phyloP scores from a whole-genome alignment of 352 stramenopile species.

The Pythium monospermum region DNA sequence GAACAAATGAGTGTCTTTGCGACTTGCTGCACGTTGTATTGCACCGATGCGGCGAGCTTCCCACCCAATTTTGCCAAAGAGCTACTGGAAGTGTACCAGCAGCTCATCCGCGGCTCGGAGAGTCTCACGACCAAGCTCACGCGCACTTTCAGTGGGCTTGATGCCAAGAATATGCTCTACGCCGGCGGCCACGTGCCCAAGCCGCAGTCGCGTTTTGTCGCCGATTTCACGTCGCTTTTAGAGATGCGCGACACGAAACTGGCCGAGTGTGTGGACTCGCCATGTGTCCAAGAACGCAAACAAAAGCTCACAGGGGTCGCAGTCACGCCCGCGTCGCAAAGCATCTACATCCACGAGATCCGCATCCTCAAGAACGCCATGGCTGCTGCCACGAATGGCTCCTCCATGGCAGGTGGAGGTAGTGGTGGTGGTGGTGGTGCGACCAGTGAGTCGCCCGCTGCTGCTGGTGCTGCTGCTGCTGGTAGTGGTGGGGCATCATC shows the following conservation, averaged over 20 bases:
- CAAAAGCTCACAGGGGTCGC: constrained; percentile 76
- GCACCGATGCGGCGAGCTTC: constrained; percentile 55
- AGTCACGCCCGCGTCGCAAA: constrained; percentile 57
- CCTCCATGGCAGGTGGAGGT: too few species aligned
- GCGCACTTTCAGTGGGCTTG: constrained; percentile 64
- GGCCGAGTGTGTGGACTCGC: constrained; percentile 33
- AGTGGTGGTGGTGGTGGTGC: too few species aligned
- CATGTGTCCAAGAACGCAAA: constrained; percentile 56
- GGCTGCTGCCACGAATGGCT: background rate
- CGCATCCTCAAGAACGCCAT: constrained; percentile 33
- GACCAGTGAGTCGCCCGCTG: background rate
- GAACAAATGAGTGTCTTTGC: constrained; percentile 87
- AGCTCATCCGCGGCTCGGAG: constrained; percentile 70
- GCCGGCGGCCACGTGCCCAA: constrained; percentile 51
- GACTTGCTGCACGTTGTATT: constrained; percentile 83
- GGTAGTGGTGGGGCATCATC: too few species aligned
- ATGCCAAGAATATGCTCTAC: constrained; percentile 70
- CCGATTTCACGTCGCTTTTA: constrained; percentile 71
- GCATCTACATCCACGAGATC: constrained; percentile 80
- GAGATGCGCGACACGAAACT: constrained; percentile 71
- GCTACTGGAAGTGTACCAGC: constrained; percentile 68
- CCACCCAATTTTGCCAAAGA: constrained; percentile 69
- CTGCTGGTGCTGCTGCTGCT: background rate
- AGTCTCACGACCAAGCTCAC: constrained; percentile 72
- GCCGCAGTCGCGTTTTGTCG: constrained; percentile 73